Evolutionary conservation across 129 eudicot species (phyloP).

Genomic region (Glebionis coronaria): DNA sequence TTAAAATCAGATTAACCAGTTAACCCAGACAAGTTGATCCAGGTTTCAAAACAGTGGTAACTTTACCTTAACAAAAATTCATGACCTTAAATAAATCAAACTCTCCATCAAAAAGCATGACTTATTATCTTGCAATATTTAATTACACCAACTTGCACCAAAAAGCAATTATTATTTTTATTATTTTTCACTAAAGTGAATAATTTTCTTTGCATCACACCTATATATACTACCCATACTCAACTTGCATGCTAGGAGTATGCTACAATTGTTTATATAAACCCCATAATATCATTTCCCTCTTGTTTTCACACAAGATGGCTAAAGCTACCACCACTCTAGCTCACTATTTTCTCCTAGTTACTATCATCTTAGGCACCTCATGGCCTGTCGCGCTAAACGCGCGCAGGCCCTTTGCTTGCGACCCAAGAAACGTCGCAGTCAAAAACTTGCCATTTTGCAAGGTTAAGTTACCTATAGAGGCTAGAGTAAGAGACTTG

Average conservation of each 20-base stretch:
- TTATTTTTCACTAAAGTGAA: constrained; percentile 3
- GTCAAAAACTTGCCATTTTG: constrained; percentile 51
- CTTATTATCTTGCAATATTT: constrained; percentile 21
- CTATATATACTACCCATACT: constrained; percentile 16
- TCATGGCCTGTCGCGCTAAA: constrained; percentile 7
- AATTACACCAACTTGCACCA: constrained; percentile 27
- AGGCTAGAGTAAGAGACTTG: constrained; percentile 56
- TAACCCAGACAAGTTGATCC: no score
- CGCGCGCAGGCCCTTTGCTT: constrained; percentile 54
- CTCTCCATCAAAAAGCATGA: background rate
- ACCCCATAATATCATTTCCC: constrained; percentile 13
- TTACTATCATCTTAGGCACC: constrained; percentile 16
- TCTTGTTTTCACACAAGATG: constrained; percentile 19
- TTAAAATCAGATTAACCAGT: no score
- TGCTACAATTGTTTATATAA: constrained; percentile 15
- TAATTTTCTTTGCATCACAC: constrained; percentile 23
- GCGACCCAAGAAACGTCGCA: constrained; percentile 40
- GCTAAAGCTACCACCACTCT: constrained; percentile 22
- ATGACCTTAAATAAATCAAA: background rate
- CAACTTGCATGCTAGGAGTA: no score
- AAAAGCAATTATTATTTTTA: constrained; percentile 28
- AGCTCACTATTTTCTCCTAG: background rate
- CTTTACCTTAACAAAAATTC: background rate
- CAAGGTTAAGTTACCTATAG: constrained; percentile 28
- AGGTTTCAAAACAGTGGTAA: no score